A percentile compares a stretch with the other conserved stretches of the same genome.
Conservation (phyloP, 148 eudicot species). For the Hydrangea macrophylla region DNA sequence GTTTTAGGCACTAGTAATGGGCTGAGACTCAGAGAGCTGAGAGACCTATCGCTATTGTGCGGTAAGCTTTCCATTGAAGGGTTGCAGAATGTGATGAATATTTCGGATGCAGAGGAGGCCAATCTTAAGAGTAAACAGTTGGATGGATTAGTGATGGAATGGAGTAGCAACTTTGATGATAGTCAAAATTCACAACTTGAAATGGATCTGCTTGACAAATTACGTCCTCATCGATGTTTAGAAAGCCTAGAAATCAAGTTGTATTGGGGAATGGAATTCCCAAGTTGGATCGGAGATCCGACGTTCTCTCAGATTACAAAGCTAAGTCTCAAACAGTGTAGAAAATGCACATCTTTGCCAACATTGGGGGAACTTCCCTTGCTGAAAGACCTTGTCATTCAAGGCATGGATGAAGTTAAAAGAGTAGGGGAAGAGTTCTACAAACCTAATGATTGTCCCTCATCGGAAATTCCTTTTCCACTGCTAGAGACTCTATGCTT, state of each 20-base stretch:
- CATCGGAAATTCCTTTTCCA: too few relatives aligned
- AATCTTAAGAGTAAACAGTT: conserved; percentile 8
- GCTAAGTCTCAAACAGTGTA: conserved; percentile 11
- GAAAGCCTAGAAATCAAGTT: too few relatives aligned
- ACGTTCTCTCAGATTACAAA: conserved; percentile 8
- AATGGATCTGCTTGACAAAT: conserved; percentile 14
- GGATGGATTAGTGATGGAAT: conserved; percentile 15
- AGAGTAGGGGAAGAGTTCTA: too few relatives aligned
- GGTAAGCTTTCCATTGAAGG: conserved; percentile 12
- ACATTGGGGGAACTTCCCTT: conserved; percentile 21
- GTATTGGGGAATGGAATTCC: conserved; percentile 6
- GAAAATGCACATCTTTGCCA: conserved; percentile 22
- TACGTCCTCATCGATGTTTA: conserved; percentile 22
- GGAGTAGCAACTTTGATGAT: conserved; percentile 11
- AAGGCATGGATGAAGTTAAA: too few relatives aligned
- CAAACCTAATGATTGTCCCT: too few relatives aligned
- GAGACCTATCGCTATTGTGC: conserved; percentile 7
- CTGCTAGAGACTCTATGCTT: too few relatives aligned
- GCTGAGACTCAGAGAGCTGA: conserved; percentile 5
- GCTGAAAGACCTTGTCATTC: conserved; percentile 16
- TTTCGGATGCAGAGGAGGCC: conserved; percentile 21
- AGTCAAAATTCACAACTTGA: not conserved
- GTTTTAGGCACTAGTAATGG: conserved; percentile 7
- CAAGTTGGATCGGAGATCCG: conserved; percentile 29
- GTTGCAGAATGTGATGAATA: conserved; percentile 19